Evolutionary conservation across 805 yeast genomes (phyloP), one percentile per base, ranked within the genome.

Genomic region (Candida silvicultrix): DNA sequence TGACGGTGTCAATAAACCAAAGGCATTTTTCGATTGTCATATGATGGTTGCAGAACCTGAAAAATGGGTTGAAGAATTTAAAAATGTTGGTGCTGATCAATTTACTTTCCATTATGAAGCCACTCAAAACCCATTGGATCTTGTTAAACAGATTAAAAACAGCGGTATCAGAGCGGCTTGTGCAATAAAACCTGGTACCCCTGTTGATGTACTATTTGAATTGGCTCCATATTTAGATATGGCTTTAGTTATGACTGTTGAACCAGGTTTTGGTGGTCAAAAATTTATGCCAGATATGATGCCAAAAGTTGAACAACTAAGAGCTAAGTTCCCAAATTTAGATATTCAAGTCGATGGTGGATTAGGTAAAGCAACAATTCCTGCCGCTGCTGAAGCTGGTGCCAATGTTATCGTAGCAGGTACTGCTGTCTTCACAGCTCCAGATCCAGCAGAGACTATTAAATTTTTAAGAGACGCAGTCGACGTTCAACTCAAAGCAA

Each of bases 251-350:
- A 94, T 92, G 98, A 94, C 99, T 2, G 98, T 94, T 32, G 99
- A 94, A 69, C 99, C 99, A 14, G 99, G 99, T 0, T 92, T 94
- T 64, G 99, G 99, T 20, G 99, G 99, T 40, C 99, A 94, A 69
- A 85, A 85, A 65, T 94, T 94, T 73, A 89, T 88, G 97, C 70
- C 80, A 18, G 87, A 81, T 48, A 90, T 92, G 97, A 90, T 94
- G 98, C 89, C 95, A 51, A 92, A 92, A 68, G 98, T 92, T 42
- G 83, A 80, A 55, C 73, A 71, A 28, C 73, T 94, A 56, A 81
- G 99, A 66, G 66, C 63, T 35, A 76, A 73, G 58, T 89, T 74
- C 65, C 97, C 97, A 12, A 63, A 81, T 18, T 70, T 92, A 63
- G 83, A 92, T 67, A 87, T 94, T 56, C 92, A 94, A 69, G 99